These are phyloP conservation scores for Ogataea ramenticola DNA, from an alignment of 805 yeast genomes.

Conservation along the genomic window DNA sequence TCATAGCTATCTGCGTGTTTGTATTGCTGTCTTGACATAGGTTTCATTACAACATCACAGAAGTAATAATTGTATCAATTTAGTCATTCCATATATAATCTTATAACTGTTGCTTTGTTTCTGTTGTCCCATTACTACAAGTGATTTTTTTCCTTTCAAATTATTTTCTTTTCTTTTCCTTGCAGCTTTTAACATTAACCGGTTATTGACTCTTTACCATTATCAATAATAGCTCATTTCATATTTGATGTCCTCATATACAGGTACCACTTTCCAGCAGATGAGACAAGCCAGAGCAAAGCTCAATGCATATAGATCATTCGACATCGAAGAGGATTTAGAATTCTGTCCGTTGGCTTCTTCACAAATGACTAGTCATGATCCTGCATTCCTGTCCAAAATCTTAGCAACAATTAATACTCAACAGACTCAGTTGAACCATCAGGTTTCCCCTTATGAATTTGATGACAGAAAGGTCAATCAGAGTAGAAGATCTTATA, in stretches of 20 bases:
- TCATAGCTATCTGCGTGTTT: no score
- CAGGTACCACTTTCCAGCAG: constrained; percentile 4
- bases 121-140: no score
- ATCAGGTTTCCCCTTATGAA: not conserved
- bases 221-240: no score
- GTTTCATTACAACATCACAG: no score
- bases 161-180: no score
- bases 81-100: no score
- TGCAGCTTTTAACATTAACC: no score
- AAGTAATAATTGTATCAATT: no score
- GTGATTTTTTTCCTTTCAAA: no score
- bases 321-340: constrained; percentile 63
- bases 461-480: not conserved
- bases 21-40: no score
- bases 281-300: constrained; percentile 34
- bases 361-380: not conserved
- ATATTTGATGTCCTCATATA: not conserved
- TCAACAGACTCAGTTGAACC: not conserved
- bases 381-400: constrained; percentile 8
- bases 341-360: constrained; percentile 52
- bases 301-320: constrained; percentile 57
- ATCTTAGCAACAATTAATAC: constrained; percentile 7
- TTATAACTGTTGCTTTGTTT: no score
- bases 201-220: no score
- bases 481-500: not conserved